These are phyloP conservation scores for Meyerozyma sp. DNA, from an alignment of 1,139 yeast species.

Conservation along the genomic window DNA sequence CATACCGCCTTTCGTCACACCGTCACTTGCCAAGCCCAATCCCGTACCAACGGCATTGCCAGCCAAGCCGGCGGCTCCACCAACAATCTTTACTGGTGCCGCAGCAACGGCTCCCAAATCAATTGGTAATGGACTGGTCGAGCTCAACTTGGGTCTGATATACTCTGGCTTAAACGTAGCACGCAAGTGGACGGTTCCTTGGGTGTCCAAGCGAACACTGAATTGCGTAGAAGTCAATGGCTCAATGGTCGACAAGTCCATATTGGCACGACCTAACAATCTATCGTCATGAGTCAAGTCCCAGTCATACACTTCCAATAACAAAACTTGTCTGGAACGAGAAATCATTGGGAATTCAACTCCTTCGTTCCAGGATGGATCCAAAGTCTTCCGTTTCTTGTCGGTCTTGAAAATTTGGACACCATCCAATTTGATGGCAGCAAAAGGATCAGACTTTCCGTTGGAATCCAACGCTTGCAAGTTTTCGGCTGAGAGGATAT, in stretches of 20 bases:
- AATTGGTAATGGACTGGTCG: slow-evolving; percentile 35
- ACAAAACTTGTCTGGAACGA: slow-evolving; percentile 48
- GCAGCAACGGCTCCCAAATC: slow-evolving; percentile 37
- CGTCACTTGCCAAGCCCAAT: slow-evolving; percentile 37
- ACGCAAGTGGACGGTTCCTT: slow-evolving; percentile 51
- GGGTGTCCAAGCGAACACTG: slow-evolving; percentile 49
- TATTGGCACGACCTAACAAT: slow-evolving; percentile 44
- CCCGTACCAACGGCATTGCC: slow-evolving; percentile 31
- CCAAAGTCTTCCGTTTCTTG: slow-evolving; percentile 57
- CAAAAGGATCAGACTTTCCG: slow-evolving; percentile 73
- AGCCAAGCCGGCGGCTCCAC: slow-evolving; percentile 34
- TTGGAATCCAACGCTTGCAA: slow-evolving; percentile 58
- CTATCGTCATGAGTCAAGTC: slow-evolving; percentile 69
- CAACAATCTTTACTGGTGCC: slow-evolving; percentile 45
- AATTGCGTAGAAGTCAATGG: slow-evolving; percentile 43
- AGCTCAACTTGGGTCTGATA: slow-evolving; percentile 51
- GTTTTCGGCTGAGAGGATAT: slow-evolving; percentile 49
- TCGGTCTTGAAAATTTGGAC: slow-evolving; percentile 51
- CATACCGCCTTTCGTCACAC: slow-evolving; percentile 39
- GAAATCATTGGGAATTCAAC: slow-evolving; percentile 57
- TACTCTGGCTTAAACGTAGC: slow-evolving; percentile 63
- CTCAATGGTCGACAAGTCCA: slow-evolving; percentile 47
- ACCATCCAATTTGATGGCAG: slow-evolving; percentile 48
- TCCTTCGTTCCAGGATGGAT: slow-evolving; percentile 67
- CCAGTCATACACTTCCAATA: slow-evolving; percentile 63